Evolutionary conservation across 2,329 filamentous ascomycete species (phyloP).

Genomic region (Epichloe coenophiala): DNA sequence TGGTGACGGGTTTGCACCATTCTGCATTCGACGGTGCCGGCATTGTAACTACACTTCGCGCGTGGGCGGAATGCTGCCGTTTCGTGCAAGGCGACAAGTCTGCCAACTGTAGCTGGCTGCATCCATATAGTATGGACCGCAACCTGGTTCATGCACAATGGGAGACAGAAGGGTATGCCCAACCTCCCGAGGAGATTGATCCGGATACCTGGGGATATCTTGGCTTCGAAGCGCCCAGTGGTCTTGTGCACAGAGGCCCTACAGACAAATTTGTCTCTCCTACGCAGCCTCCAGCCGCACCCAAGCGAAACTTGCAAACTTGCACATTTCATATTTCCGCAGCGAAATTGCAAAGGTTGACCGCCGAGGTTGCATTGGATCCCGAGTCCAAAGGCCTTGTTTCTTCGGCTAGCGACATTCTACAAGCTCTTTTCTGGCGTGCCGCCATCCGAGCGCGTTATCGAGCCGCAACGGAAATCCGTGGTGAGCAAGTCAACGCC

Average conservation of each 20-base stretch:
- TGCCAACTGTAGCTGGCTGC: slow-evolving; percentile 14
- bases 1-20: slow-evolving; percentile 15
- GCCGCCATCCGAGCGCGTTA: slow-evolving; percentile 21
- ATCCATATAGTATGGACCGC: slow-evolving; percentile 18
- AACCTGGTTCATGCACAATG: slow-evolving; percentile 6
- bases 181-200: slow-evolving; percentile 13
- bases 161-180: slow-evolving; percentile 9
- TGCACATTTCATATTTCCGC: slow-evolving; percentile 19
- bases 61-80: slow-evolving; percentile 19
- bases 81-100: slow-evolving; percentile 13
- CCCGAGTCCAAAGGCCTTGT: slow-evolving; percentile 12
- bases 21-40: slow-evolving; percentile 17
- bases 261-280: not conserved
- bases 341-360: slow-evolving; percentile 16
- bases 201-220: slow-evolving; percentile 15
- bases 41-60: slow-evolving; percentile 15
- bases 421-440: slow-evolving; percentile 27
- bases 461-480: slow-evolving; percentile 15
- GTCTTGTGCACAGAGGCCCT: not conserved
- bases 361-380: slow-evolving; percentile 15
- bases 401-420: slow-evolving; percentile 22
- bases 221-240: slow-evolving; percentile 7
- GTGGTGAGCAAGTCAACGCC: slow-evolving; percentile 6
- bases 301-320: slow-evolving; percentile 6
- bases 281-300: slow-evolving; percentile 4